phyloP scores from a whole-genome alignment of 805 yeast genomes.

The Wickerhamomyces tratensis region DNA sequence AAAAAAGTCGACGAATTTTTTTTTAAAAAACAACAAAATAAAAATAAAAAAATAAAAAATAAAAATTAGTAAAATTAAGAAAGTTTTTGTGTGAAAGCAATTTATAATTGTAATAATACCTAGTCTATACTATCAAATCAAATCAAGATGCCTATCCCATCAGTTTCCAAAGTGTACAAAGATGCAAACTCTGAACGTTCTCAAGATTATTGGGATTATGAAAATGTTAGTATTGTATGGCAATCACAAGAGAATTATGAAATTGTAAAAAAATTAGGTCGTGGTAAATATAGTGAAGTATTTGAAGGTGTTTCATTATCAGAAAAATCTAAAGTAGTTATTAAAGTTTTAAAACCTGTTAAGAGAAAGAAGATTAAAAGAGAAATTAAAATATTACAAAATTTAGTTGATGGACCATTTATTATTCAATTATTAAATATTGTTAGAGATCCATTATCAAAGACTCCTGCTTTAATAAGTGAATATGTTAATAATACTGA shows the following conservation, averaged over 20 bases:
- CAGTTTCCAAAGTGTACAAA: slow-evolving; percentile 70
- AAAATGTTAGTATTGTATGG: slow-evolving; percentile 64
- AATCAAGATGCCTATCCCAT: slow-evolving; percentile 9
- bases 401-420: slow-evolving; percentile 77
- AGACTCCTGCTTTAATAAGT: slow-evolving; percentile 83
- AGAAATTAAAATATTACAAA: slow-evolving; percentile 80
- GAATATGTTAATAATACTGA: slow-evolving; percentile 81
- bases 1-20: no score
- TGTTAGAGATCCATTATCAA: slow-evolving; percentile 77
- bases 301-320: slow-evolving; percentile 70
- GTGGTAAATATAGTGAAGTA: slow-evolving; percentile 93
- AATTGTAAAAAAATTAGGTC: slow-evolving; percentile 72
- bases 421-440: slow-evolving; percentile 68
- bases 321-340: slow-evolving; percentile 60
- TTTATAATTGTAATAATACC: no score
- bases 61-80: no score
- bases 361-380: slow-evolving; percentile 87
- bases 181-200: slow-evolving; percentile 73
- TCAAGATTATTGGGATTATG: slow-evolving; percentile 85
- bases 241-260: slow-evolving; percentile 81
- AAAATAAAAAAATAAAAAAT: no score
- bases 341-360: slow-evolving; percentile 89
- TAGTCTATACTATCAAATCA: background rate
- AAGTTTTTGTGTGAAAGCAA: no score
- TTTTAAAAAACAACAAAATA: no score